Evolutionary conservation across 1,284 basidiomycete genomes (phyloP), one percentile per base, ranked within the genome.

Genomic region (Cutaneotrichosporon daszewskae): DNA sequence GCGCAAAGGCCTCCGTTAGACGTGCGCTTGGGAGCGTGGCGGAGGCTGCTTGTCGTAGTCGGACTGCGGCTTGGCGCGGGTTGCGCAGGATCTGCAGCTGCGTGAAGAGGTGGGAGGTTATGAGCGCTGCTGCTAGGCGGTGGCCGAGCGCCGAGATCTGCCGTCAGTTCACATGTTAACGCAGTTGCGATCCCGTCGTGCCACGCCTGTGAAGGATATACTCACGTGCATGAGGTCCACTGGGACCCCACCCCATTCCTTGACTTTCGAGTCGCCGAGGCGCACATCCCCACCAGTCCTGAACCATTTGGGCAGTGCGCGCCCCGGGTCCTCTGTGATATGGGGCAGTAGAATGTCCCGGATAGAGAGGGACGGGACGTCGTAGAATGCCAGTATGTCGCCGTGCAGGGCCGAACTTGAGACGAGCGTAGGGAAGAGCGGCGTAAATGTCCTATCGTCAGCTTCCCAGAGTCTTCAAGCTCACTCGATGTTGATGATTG

Each of bases 221-320:
- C 67, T 60, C 43, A 67, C 65, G 40, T 68, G 66, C 62, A 70
- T 64, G 25, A 70, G 47, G 38, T 70, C 68, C 9, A 70, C 68
- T 12, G 59, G 43, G 7, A 57, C 43, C 2, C 63, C 63, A 2
- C 65, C 62, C 59, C 58, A 62, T 37, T 59, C 51, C 34, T 57
- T 46, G 12, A 66, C 65, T 46, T 70, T 70, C 14, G 55, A 49
- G 45, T 70, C 68, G 10, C 57, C 57, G 31, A 59, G 34, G 3
- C 45, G 37, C 0, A 65, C 53, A 29, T 58, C 60, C 0, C 53
- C 51, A 6, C 62, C 64, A 0, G 65, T 67, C 18, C 68, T 49
- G 51, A 69, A 69, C 68, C 68, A 69, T 24, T 55, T 55, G 11
- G 63, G 60, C 34, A 64, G 54, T 38, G 62, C 52, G n/a, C 38